Evolutionary conservation across 2,329 filamentous ascomycete genomes (phyloP).

Genomic region (Stemphylium beticola): DNA sequence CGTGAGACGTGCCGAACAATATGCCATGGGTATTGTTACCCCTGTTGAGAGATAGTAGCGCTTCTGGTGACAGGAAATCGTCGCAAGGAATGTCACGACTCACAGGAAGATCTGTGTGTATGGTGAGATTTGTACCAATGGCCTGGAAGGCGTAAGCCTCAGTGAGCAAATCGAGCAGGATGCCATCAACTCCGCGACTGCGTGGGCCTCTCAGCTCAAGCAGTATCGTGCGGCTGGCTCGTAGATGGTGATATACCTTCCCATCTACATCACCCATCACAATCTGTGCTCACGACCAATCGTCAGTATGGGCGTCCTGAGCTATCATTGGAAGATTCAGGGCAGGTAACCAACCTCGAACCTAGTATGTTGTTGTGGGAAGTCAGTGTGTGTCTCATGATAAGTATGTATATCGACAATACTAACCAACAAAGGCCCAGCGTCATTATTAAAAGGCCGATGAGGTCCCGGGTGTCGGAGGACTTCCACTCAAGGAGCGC

Average conservation of each 20-base stretch:
- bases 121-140: slow-evolving; percentile 2
- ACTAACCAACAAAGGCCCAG: slow-evolving; percentile 5
- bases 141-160: slow-evolving; percentile 7
- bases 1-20: slow-evolving; percentile 1
- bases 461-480: neutral
- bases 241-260: slow-evolving; percentile 3
- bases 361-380: no score
- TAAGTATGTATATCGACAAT: neutral
- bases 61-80: neutral
- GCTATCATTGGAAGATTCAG: neutral
- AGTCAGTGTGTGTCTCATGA: no score
- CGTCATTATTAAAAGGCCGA: slow-evolving; percentile 1
- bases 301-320: neutral
- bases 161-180: slow-evolving; percentile 2
- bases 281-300: neutral
- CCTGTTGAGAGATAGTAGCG: neutral
- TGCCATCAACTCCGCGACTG: neutral
- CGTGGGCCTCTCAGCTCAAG: neutral
- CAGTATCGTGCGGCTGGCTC: slow-evolving; percentile 3
- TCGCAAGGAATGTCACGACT: slow-evolving; percentile 3
- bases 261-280: neutral
- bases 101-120: neutral
- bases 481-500: neutral
- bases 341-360: no score
- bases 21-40: slow-evolving; percentile 2